phyloP scores from a whole-genome alignment of 163 green algal species.

The Prototheca wickerhamii region DNA sequence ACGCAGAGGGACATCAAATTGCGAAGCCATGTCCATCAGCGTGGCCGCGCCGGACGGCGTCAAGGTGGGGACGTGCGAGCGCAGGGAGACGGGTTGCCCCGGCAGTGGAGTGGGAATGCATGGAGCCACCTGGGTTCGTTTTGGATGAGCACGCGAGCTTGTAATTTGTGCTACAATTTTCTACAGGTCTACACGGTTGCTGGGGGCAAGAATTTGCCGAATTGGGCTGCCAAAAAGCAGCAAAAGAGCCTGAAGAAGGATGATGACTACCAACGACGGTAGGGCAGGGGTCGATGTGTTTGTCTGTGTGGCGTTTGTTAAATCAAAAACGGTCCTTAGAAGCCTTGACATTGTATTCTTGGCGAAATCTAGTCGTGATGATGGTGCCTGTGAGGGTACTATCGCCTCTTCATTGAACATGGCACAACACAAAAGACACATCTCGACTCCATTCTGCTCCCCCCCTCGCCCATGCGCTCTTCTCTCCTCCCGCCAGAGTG shows the following conservation, averaged over 20 bases:
- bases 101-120: conserved; percentile 4
- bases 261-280: conserved; percentile 55
- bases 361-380: too few relatives aligned
- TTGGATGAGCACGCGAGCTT: background rate
- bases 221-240: conserved; percentile 85
- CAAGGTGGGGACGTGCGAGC: conserved; percentile 46
- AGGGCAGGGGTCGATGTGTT: background rate
- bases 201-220: conserved; percentile 73
- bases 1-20: too few relatives aligned
- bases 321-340: background rate
- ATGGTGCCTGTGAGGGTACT: too few relatives aligned
- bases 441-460: background rate
- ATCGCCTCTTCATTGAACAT: too few relatives aligned
- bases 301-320: background rate
- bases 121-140: background rate
- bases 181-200: conserved; percentile 87
- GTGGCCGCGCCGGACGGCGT: conserved; percentile 72
- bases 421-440: background rate
- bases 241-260: conserved; percentile 65
- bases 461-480: background rate
- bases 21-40: conserved; percentile 63
- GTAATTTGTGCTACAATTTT: background rate
- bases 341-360: too few relatives aligned
- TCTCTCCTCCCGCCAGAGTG: conserved; percentile 11
- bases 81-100: background rate